Evolutionary conservation across 306 rosid species (phyloP).

Genomic region (Prunus campanulata): DNA sequence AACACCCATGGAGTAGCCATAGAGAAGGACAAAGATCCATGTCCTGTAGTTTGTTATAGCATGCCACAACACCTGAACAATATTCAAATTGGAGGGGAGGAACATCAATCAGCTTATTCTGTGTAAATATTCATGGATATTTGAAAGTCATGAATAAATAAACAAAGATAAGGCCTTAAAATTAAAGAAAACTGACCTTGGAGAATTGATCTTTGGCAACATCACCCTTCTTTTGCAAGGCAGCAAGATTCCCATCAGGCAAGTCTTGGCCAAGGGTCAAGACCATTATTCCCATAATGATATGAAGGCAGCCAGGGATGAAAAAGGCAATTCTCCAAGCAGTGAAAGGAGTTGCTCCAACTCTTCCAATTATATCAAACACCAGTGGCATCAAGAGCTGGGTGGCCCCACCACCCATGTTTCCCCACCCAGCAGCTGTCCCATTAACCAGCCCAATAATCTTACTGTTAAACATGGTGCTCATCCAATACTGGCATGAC

Average conservation of each 20-base stretch:
- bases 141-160: neutral
- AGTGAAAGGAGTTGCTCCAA: conserved; percentile 63
- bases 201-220: conserved; percentile 71
- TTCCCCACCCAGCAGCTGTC: conserved; percentile 95
- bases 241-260: conserved; percentile 81
- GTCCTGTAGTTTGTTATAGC: conserved; percentile 86
- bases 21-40: conserved; percentile 81
- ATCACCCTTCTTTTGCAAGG: conserved; percentile 70
- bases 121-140: neutral
- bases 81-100: neutral
- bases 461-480: conserved; percentile 81
- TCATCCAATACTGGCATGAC: conserved; percentile 97
- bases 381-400: conserved; percentile 85
- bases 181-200: conserved; percentile 38
- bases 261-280: conserved; percentile 77
- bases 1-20: conserved; percentile 95
- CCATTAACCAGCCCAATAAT: conserved; percentile 84
- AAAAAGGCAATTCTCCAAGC: conserved; percentile 94
- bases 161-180: no score
- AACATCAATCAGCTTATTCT: no score
- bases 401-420: conserved; percentile 96
- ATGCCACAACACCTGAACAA: conserved; percentile 66
- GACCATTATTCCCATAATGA: conserved; percentile 70
- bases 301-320: conserved; percentile 64
- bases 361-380: conserved; percentile 43